phyloP scores from a whole-genome alignment of 1,284 basidiomycete species.

The Wallemia mellicola region DNA sequence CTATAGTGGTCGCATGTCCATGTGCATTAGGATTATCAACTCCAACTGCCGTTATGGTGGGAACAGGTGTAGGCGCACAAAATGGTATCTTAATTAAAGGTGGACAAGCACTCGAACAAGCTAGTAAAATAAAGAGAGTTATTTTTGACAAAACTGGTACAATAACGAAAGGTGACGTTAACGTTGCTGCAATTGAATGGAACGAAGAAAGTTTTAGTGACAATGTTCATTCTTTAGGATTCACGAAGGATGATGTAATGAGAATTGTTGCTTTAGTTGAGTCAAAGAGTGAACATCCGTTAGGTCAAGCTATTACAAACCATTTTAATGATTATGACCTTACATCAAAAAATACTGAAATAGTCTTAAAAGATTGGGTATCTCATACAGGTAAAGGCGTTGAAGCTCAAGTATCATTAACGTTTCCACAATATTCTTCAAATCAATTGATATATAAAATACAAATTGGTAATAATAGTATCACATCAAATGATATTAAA shows the following conservation, averaged over 20 bases:
- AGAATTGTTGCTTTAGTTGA: constrained; percentile 55
- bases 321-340: constrained; percentile 40
- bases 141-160: constrained; percentile 96
- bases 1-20: constrained; percentile 92
- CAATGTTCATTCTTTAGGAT: background rate
- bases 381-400: constrained; percentile 71
- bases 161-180: constrained; percentile 57
- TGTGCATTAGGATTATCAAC: constrained; percentile 89
- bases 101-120: constrained; percentile 73
- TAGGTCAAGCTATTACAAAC: constrained; percentile 64
- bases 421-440: constrained; percentile 13
- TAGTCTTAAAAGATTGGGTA: constrained; percentile 14
- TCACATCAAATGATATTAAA: constrained; percentile 12
- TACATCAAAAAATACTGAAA: constrained; percentile 27
- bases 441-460: constrained; percentile 21
- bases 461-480: constrained; percentile 39
- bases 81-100: constrained; percentile 98
- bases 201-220: background rate
- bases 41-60: constrained; percentile 97
- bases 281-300: constrained; percentile 74
- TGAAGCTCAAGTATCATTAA: constrained; percentile 29
- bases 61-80: constrained; percentile 83
- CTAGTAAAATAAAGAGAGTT: constrained; percentile 45
- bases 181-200: constrained; percentile 14
- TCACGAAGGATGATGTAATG: constrained; percentile 8